Conservation (phyloP, 306 rosid genomes). For the Cucumis hystrix region DNA sequence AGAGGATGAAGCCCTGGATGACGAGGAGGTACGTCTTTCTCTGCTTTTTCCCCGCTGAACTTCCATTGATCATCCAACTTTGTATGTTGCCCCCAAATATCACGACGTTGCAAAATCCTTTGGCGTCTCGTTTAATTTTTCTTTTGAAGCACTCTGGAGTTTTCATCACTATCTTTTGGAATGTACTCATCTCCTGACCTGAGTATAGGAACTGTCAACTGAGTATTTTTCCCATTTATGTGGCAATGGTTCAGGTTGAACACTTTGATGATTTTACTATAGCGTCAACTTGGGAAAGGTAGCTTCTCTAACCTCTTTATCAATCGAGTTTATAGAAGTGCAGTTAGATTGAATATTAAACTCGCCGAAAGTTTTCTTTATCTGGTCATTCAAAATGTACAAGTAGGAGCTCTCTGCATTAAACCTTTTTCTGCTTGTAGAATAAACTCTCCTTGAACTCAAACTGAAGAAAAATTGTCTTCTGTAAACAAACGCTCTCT, state of each 20-base stretch:
- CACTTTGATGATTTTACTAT: constrained; percentile 96
- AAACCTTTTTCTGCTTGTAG: background rate
- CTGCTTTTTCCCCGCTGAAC: background rate
- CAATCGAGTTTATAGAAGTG: background rate
- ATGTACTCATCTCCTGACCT: background rate
- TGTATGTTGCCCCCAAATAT: background rate
- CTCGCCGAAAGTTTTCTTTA: background rate
- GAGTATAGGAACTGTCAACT: background rate
- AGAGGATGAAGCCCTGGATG: constrained; percentile 47
- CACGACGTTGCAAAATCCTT: background rate
- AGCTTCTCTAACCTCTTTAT: background rate
- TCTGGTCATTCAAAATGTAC: background rate
- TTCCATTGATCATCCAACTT: background rate
- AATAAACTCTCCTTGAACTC: background rate
- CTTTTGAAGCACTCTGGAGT: background rate
- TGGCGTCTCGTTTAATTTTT: background rate
- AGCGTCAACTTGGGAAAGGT: constrained; percentile 98
- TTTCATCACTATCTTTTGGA: background rate
- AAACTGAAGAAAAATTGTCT: background rate
- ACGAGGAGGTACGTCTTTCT: constrained; percentile 29
- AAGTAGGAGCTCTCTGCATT: background rate
- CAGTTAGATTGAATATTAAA: background rate
- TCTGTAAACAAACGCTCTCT: background rate
- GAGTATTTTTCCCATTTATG: background rate
- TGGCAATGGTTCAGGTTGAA: constrained; percentile 44